These are phyloP conservation scores for Trametes sanguinea DNA, from an alignment of 768 basidiomycete genomes.

Conservation along the genomic window DNA sequence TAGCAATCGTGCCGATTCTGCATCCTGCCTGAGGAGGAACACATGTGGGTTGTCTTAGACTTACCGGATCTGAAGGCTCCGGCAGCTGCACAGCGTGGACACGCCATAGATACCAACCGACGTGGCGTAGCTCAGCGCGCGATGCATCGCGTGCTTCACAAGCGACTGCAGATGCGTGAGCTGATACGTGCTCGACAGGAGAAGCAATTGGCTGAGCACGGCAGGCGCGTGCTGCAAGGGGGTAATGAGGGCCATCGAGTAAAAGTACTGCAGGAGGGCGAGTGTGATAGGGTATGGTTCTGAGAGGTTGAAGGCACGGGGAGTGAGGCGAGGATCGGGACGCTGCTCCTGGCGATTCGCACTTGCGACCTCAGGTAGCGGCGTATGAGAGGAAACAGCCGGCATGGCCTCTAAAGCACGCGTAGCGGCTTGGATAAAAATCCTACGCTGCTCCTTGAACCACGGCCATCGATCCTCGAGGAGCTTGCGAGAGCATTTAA, in stretches of 20 bases:
- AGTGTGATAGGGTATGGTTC: constrained; percentile 89
- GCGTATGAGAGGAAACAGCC: constrained; percentile 58
- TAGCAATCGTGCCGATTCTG: neutral
- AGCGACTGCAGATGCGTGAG: constrained; percentile 72
- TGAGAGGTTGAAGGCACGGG: constrained; percentile 77
- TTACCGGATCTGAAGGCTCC: constrained; percentile 86
- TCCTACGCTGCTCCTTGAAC: constrained; percentile 75
- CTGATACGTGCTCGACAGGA: constrained; percentile 82
- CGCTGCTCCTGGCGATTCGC: constrained; percentile 51
- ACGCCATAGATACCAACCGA: constrained; percentile 95
- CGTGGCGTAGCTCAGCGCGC: constrained; percentile 77
- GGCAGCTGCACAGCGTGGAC: constrained; percentile 86
- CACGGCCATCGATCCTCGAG: constrained; percentile 94
- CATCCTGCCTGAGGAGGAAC: constrained; percentile 5
- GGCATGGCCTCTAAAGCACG: constrained; percentile 61
- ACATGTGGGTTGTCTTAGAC: constrained; percentile 29
- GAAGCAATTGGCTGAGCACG: constrained; percentile 82
- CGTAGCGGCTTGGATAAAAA: constrained; percentile 59
- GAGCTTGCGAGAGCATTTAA: constrained; percentile 81
- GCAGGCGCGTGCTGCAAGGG: constrained; percentile 90
- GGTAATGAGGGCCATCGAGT: constrained; percentile 82
- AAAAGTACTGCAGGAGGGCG: constrained; percentile 92
- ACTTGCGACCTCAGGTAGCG: constrained; percentile 63
- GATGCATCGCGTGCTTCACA: constrained; percentile 95
- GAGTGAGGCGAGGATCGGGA: constrained; percentile 78